Evolutionary conservation across 2,329 filamentous ascomycete species (phyloP), one percentile per base, ranked within the genome.

Genomic region (Curvularia lunata): DNA sequence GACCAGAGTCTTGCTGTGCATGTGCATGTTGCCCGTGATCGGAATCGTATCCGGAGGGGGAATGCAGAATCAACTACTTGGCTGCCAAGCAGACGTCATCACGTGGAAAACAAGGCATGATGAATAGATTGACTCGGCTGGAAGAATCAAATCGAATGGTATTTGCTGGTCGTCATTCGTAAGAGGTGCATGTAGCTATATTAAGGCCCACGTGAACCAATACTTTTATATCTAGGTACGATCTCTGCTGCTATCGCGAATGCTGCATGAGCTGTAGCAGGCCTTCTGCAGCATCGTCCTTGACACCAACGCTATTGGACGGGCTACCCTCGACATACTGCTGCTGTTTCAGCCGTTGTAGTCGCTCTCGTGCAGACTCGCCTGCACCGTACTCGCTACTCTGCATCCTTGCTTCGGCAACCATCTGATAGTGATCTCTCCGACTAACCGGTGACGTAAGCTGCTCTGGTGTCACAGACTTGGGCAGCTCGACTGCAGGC

Each of bases 261-360:
- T 64, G 68, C 32, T 63, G 66, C 74, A 72, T 75, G 52, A 86
- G 72, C 59, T 81, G 82, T 59, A 86, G 65, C 63, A 88, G 67
- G 7, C 82, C 84, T 66, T 81, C 82, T 12, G 81, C 84, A 8
- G 84, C 84, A 43, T 80, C 77, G 4, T 80, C 83, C 56, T 80
- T 80, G 37, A 82, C 75, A 18, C 78, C 79, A 68, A 79, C 83
- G 59, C 78, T 83, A 49, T 28, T 40, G 27, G 34, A 28, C 48
- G 78, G 78, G 49, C 82, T 76, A 10, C 71, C 68, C 23, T 69
- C 73, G 27, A 69, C 63, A 34, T 67, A 71, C 30, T 65, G 66
- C 47, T 74, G 65, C 48, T 68, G 64, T 53, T 65, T 70, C 64
- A 69, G 63, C 47, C 67, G 60, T 48, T 71, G 61, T 18, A 72